These are phyloP conservation scores for Inosperma sp. DNA, from an alignment of 768 basidiomycete genomes.

Conservation along the genomic window DNA sequence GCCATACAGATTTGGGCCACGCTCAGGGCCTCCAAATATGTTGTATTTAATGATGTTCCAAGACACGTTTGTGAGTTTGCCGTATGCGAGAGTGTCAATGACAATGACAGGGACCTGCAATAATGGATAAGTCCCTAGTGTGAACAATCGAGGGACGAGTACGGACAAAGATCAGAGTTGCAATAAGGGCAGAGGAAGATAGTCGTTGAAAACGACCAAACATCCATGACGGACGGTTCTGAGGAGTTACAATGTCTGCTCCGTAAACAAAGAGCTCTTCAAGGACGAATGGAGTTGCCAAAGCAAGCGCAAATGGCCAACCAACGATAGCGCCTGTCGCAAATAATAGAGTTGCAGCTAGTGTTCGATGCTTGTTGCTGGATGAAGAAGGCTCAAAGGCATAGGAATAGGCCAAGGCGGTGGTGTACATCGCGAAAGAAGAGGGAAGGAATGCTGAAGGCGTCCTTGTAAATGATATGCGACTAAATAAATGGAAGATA, in stretches of 20 bases:
- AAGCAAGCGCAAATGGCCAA: constrained; percentile 92
- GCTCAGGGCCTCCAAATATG: constrained; percentile 71
- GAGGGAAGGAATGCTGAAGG: constrained; percentile 85
- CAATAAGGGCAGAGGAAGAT: constrained; percentile 46
- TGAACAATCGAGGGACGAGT: neutral
- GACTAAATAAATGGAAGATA: neutral
- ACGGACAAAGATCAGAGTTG: constrained; percentile 62
- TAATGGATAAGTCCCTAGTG: constrained; percentile 2
- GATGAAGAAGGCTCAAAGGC: constrained; percentile 55
- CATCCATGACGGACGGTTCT: constrained; percentile 49
- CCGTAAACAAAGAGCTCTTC: constrained; percentile 85
- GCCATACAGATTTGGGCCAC: constrained; percentile 92
- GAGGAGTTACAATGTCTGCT: constrained; percentile 54
- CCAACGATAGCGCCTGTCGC: constrained; percentile 85
- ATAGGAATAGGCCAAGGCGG: constrained; percentile 72
- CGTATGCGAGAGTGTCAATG: constrained; percentile 86
- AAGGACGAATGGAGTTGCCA: constrained; percentile 83
- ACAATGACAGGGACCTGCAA: constrained; percentile 74
- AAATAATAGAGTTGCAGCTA: constrained; percentile 64
- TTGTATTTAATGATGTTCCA: constrained; percentile 96
- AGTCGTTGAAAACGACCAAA: constrained; percentile 57
- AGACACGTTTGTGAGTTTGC: constrained; percentile 70
- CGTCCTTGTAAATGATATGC: constrained; percentile 9
- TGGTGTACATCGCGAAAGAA: constrained; percentile 91
- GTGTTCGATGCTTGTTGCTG: constrained; percentile 49